Base-by-base conservation (phyloP, 495 filamentous ascomycete genomes). In the Thermothielavioides terrestris region DNA sequence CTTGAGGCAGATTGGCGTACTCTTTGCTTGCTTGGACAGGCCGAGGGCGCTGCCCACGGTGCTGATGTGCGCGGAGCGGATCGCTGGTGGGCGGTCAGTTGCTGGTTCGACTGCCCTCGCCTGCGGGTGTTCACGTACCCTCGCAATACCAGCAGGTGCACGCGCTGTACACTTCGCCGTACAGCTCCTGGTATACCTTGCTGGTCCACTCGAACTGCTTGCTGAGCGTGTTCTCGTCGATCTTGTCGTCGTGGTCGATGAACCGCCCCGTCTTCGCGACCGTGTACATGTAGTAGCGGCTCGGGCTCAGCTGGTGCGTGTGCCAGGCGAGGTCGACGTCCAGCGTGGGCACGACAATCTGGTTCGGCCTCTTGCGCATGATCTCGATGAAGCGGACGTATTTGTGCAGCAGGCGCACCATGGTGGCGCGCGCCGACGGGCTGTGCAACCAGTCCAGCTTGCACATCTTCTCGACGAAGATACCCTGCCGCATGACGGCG, bases 91-190 rank as follows among this genome's bases (percentile, higher is more conserved):
- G 6, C 26, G 1, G 48, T 45, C 20, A 31, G 23, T 39, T 1
- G 4, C 11, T 8, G 1, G 25, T 3, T 28, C 20, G 1, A 25
- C 23, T 12, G 14, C 37, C 11, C 15, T 3, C 40, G 6, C 12
- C 9, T n/a, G n/a, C n/a, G n/a, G 5, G 18, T 6, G 9, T 40
- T 23, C 1, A 46, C 59, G 38, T 54, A 70, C 69, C 62, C 59
- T 92, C 88, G 68, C 89, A 95, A 62, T 89, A 90, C 87, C 89
- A 94, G 67, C 89, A 95, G 4, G 82, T 88, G 60, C 89, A 94
- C 64, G 87, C 84, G 25, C 77, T 83, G 64, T 92, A 94, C 22
- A 85, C 75, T 50, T 83, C 76, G 7, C 71, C 68, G 56, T 73
- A 81, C 15, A 66, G 70, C 28, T 81, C 77, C 55, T 83, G 74